phyloP scores from a whole-genome alignment of 2,329 filamentous ascomycete genomes.

The Aspergillus viridinutans region DNA sequence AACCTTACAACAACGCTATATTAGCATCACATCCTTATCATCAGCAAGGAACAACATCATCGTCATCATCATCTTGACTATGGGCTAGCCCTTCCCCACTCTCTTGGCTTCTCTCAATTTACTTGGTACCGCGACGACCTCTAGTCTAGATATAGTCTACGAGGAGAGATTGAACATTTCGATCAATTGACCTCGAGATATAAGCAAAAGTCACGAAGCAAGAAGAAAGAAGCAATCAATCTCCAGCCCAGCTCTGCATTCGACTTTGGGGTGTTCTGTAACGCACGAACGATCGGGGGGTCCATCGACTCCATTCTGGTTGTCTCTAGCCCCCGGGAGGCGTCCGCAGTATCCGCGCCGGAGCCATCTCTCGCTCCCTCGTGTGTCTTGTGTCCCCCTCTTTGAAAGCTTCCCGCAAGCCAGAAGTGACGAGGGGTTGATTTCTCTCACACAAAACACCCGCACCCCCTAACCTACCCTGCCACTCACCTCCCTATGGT shows the following conservation, averaged over 20 bases:
- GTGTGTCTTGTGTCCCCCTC: neutral
- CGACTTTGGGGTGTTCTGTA: neutral
- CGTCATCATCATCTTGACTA: neutral
- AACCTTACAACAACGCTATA: neutral
- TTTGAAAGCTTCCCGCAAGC: neutral
- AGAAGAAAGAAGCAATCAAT: neutral
- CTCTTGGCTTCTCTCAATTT: neutral
- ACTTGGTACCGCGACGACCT: neutral
- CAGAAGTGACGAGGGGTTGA: slow-evolving; percentile 4
- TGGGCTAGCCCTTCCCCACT: neutral
- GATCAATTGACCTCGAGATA: neutral
- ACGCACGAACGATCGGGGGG: slow-evolving; percentile 3
- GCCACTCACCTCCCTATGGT: slow-evolving; percentile 25
- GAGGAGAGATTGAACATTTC: neutral
- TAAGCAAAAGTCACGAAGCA: neutral
- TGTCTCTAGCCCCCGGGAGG: neutral
- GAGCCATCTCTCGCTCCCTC: slow-evolving; percentile 4
- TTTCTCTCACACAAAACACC: neutral
- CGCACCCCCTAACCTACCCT: slow-evolving; percentile 8
- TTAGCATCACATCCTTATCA: neutral
- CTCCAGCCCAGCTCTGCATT: too few species aligned
- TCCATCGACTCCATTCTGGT: neutral
- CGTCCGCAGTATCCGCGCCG: slow-evolving; percentile 14
- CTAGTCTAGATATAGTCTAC: neutral
- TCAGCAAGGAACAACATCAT: neutral